phyloP scores from a whole-genome alignment of 805 yeast genomes.

The Grigorovia transvaalensis region DNA sequence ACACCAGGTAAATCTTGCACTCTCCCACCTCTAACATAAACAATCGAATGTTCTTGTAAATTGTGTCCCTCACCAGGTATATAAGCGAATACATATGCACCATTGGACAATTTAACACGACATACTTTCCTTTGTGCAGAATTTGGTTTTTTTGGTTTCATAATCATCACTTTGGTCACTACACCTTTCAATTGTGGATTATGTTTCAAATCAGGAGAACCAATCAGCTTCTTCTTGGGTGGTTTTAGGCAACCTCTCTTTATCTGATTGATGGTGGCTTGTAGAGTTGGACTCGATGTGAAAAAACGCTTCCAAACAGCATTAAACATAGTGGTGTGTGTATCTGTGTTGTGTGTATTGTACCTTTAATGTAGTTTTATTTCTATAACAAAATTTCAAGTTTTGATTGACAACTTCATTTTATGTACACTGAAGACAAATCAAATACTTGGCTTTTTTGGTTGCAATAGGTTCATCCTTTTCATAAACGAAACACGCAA shows the following conservation, averaged over 20 bases:
- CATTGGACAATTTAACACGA: slow-evolving; percentile 86
- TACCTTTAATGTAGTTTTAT: background rate
- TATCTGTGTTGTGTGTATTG: background rate
- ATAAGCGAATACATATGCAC: slow-evolving; percentile 80
- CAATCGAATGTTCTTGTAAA: slow-evolving; percentile 95
- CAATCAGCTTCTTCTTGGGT: slow-evolving; percentile 32
- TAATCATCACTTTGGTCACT: slow-evolving; percentile 82
- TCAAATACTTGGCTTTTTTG: too few species aligned
- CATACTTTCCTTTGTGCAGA: slow-evolving; percentile 97
- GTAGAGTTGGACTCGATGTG: slow-evolving; percentile 6
- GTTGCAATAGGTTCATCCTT: too few species aligned
- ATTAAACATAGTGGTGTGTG: background rate
- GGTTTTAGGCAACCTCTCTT: slow-evolving; percentile 51
- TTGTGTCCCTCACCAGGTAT: slow-evolving; percentile 99
- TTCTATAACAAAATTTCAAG: too few species aligned
- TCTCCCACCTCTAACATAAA: slow-evolving; percentile 95
- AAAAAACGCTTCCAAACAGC: slow-evolving; percentile 1
- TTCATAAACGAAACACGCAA: too few species aligned
- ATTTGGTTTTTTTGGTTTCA: slow-evolving; percentile 97
- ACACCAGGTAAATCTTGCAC: slow-evolving; percentile 98
- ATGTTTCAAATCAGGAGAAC: slow-evolving; percentile 73
- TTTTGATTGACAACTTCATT: too few species aligned
- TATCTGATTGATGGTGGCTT: slow-evolving; percentile 68
- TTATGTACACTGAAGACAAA: too few species aligned
- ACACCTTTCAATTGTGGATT: slow-evolving; percentile 91